Evolutionary conservation across 2,329 filamentous ascomycete genomes (phyloP).

Genomic region (Penicillium sp.): DNA sequence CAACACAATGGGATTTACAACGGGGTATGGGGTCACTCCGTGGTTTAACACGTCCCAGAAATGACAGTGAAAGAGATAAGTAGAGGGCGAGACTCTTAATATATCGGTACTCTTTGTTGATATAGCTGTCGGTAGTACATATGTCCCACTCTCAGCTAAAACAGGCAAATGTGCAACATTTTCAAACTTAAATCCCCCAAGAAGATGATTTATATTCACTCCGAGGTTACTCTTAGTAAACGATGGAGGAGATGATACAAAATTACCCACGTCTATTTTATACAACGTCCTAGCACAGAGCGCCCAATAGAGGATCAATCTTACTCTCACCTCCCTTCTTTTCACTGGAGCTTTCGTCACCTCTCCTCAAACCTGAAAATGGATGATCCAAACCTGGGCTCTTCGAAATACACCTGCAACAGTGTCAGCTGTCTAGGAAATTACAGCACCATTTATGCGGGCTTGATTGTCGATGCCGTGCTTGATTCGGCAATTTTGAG

Average conservation of each 20-base stretch:
- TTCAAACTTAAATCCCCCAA: neutral
- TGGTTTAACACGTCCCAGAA: too few species aligned
- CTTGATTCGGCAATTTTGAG: neutral
- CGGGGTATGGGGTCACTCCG: too few species aligned
- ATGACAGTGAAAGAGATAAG: too few species aligned
- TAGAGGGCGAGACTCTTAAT: too few species aligned
- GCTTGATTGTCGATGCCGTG: neutral
- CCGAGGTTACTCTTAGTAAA: neutral
- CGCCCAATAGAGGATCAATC: too few species aligned
- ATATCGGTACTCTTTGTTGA: too few species aligned
- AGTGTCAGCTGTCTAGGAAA: neutral
- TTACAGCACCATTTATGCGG: neutral
- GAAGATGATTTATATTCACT: neutral
- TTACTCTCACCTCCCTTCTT: neutral
- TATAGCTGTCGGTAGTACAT: neutral
- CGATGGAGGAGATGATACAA: neutral
- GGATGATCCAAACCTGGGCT: conserved; percentile 23
- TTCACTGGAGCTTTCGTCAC: neutral
- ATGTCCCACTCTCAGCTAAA: neutral
- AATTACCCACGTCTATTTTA: too few species aligned
- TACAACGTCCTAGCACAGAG: too few species aligned
- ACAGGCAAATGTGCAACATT: neutral
- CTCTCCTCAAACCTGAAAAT: conserved; percentile 5
- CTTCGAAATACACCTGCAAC: neutral
- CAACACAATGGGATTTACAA: too few species aligned